Base-by-base conservation (phyloP, 2,329 filamentous ascomycete species). In the Zymoseptoria passerinii region DNA sequence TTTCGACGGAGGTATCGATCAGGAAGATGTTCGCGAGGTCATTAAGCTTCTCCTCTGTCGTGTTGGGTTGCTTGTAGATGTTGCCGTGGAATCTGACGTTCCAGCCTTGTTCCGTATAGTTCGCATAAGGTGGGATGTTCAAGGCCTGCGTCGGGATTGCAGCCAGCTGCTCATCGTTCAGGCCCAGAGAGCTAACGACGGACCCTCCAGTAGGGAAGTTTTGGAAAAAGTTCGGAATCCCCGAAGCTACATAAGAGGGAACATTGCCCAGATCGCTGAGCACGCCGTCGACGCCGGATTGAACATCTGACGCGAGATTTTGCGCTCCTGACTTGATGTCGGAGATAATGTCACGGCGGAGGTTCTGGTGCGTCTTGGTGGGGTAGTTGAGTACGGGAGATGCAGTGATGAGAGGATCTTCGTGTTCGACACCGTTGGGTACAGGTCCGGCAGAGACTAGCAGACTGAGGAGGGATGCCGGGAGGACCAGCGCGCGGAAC, bases 21-120 rank as follows among this genome's bases (percentile, higher is more conserved):
- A 92, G 78, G 73, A 91, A 90, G 29, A 83, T 72, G 63, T 90
- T 84, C 58, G 87, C 86, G 3, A 91, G 77, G 44, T 85, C 78
- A 64, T 92, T 81, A 51, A 92, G 75, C 65, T 83, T 88, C 35
- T 77, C 75, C 64, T 83, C 77, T 1, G 80, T 81, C 35, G 88
- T 85, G 59, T 88, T 82, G 1, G 88, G 88, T 61, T 87, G 81
- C 72, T 90, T 91, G 78, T 86, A 92, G n/a, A 91, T 85, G 67
- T 90, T 90, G 65, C 88, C 89, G 64, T 88, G 88, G 62, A 91
- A 83, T 28, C 87, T 81, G 3, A 91, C 79, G 62, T 85, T 89
- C 89, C 89, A 92, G 35, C 86, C 86, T 58, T 83, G 73, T n/a
- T 85, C 78, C 1, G 88, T 91, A 84, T 86, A 92, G 63, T 92